Conservation (phyloP, 2,329 filamentous ascomycete species). For the Chlorencoelia australis region DNA sequence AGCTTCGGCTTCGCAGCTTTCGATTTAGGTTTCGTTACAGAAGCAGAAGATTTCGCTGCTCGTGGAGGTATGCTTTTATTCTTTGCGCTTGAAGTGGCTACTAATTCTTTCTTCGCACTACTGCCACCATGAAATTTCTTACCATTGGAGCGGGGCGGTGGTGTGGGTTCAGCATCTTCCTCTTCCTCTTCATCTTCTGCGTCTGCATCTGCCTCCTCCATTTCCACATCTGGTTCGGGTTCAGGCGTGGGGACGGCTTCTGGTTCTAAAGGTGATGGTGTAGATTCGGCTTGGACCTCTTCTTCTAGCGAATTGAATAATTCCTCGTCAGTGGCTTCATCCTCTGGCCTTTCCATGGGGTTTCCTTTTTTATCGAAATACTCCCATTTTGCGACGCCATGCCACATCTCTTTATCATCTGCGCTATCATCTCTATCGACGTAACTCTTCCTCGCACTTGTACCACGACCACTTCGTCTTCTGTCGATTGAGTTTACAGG, state of each 20-base stretch:
- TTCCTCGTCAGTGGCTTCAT: constrained; percentile 14
- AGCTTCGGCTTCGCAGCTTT: constrained; percentile 1
- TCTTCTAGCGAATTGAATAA: background rate
- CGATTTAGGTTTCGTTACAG: no score
- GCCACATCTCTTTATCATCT: constrained; percentile 30
- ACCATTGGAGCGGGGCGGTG: constrained; percentile 8
- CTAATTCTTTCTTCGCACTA: no score
- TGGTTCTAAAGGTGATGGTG: no score
- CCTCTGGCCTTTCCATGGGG: constrained; percentile 22
- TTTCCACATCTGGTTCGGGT: background rate
- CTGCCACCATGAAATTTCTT: constrained; percentile 3
- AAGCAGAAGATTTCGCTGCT: constrained; percentile 1
- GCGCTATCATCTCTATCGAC: constrained; percentile 32
- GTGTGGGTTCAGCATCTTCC: constrained; percentile 10
- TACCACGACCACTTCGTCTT: constrained; percentile 29
- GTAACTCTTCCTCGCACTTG: constrained; percentile 29
- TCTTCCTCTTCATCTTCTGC: constrained; percentile 28
- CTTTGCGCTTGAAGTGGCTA: no score
- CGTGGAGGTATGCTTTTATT: constrained; percentile 4
- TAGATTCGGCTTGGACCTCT: constrained; percentile 4
- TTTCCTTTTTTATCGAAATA: constrained; percentile 32
- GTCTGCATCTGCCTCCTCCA: constrained; percentile 5
- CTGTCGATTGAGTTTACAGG: constrained; percentile 20
- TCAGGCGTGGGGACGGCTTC: constrained; percentile 3
- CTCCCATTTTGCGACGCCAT: constrained; percentile 26